A percentile compares a stretch with the other conserved stretches of the same genome.
Evolutionary conservation across 2,329 filamentous ascomycete genomes (phyloP).

Genomic region (Calonectria leucothoes): DNA sequence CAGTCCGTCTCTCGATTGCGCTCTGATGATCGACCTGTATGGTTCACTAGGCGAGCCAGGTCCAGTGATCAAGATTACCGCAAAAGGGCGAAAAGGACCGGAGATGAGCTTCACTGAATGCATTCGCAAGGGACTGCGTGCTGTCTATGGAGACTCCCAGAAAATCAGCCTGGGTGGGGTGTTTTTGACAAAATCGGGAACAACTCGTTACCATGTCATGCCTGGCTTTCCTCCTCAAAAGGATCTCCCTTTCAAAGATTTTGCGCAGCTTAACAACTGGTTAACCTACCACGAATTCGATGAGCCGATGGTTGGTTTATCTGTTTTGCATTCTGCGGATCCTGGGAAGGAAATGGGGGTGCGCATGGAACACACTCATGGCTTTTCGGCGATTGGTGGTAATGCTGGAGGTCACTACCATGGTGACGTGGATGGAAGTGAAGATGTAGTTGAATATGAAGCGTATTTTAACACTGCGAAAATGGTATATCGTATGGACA

Average conservation of each 20-base stretch:
- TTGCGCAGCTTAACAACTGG: neutral
- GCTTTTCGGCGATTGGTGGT: neutral
- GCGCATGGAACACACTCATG: neutral
- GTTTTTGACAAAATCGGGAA: neutral
- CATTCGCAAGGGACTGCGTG: neutral
- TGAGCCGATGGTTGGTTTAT: neutral
- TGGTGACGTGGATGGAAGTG: neutral
- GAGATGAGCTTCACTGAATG: neutral
- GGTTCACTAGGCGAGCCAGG: neutral
- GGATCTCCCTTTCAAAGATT: neutral
- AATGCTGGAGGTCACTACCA: neutral
- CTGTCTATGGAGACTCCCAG: neutral
- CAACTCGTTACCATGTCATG: neutral
- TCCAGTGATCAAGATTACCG: neutral
- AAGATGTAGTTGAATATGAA: neutral
- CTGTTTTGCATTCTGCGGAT: neutral
- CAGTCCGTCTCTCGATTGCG: neutral
- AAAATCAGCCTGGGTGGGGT: neutral
- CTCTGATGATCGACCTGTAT: neutral
- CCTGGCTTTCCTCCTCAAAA: neutral
- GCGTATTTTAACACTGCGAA: neutral
- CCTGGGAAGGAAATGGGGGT: neutral
- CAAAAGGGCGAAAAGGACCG: neutral
- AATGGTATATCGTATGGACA: neutral
- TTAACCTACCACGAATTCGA: neutral